Evolutionary conservation across 805 yeast genomes (phyloP), one percentile per base, ranked within the genome.

Genomic region (Dipodascus albidus): DNA sequence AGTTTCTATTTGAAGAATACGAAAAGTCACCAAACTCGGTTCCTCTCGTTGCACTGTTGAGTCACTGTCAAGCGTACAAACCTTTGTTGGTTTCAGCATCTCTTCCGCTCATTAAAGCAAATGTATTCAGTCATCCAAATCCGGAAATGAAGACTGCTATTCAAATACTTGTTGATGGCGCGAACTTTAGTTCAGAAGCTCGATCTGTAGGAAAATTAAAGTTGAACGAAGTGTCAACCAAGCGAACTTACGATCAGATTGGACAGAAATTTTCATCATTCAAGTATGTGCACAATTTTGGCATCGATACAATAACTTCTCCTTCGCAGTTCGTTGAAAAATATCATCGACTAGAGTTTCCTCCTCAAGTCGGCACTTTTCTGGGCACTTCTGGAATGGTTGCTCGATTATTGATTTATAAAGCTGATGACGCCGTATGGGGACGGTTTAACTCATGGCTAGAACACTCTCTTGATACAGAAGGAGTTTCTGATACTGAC

Each of bases 81-180:
- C 69, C 67, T 0, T 60, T 59, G 3, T 50, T 60, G 20, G 55
- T 67, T 20, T 55, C 63, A 19, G 64, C 63, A 44, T 55, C 59
- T 3, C 59, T 67, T 21, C 67, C 67, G 2, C 52, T 50, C 2
- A 57, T 64, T 1, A 56, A 63, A 20, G 58, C 62, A 3, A 58
- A 56, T 4, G 60, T 64, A 9, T 69, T 72, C 53, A 41, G 49
- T 3, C 63, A 66, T 51, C 71, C 71, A 2, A 61, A 62, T 47
- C 58, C 58, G 9, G 52, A 27, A 2, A 52, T 38, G 44, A 3
- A 23, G 23, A 23, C 52, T 21, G 38, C 47, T 2, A 47, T 48
- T 20, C 19, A 2, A 3, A 33, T 8, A 24, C 21, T 49, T 17
- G 15, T 31, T 35, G 35, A n/a, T 17, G 19, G 23, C 21, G 15